phyloP scores from a whole-genome alignment of 306 rosid species.

The Albizia julibrissin region DNA sequence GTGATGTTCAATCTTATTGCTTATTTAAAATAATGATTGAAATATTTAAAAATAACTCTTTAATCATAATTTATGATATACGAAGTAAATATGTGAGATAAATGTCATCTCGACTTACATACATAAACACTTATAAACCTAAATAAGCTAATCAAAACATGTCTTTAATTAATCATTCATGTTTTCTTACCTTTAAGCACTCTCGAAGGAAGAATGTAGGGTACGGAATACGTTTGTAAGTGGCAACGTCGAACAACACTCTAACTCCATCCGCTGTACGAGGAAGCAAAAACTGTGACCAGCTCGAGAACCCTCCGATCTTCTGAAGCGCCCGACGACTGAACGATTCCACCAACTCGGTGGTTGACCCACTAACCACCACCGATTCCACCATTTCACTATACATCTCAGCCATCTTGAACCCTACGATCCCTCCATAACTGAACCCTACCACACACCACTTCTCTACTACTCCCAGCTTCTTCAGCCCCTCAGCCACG shows the following conservation, averaged over 20 bases:
- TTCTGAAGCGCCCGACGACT: not conserved
- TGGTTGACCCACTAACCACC: not conserved
- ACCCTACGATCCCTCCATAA: not conserved
- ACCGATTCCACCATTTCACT: not conserved
- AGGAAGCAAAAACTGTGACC: not conserved
- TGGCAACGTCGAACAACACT: not conserved
- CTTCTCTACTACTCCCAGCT: not conserved
- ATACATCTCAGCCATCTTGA: conserved; percentile 7
- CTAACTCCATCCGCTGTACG: not conserved
- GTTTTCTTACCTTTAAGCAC: no score
- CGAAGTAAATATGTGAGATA: no score
- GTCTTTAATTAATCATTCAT: no score
- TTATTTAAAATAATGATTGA: no score
- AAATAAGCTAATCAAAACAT: no score
- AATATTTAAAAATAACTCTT: no score
- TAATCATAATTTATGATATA: no score
- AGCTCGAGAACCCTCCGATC: not conserved
- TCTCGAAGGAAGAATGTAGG: not conserved
- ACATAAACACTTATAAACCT: no score
- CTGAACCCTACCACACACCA: not conserved
- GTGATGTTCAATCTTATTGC: no score
- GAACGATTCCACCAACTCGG: not conserved
- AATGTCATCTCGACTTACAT: no score
- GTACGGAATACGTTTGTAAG: not conserved
- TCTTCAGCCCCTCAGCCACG: not conserved